A percentile compares a stretch with the other conserved stretches of the same genome.
These are phyloP conservation scores for Strobilomyces dryophilus DNA, from an alignment of 768 basidiomycete species.

Conservation along the genomic window DNA sequence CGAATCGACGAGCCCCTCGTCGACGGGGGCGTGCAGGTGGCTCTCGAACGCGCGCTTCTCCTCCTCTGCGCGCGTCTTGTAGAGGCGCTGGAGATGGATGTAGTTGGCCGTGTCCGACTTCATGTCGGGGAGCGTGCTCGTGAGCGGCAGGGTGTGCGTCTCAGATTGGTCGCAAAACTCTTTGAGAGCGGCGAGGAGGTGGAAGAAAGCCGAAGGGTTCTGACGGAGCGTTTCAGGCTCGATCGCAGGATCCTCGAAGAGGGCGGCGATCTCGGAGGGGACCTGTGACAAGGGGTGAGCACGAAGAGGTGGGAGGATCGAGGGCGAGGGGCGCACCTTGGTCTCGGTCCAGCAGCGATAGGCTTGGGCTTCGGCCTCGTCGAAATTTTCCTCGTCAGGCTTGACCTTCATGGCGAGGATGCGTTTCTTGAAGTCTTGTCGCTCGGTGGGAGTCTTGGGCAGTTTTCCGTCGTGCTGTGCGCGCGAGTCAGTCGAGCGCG, in stretches of 20 bases:
- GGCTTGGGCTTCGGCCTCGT: slow-evolving; percentile 87
- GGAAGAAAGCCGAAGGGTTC: slow-evolving; percentile 67
- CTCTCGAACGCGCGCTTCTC: slow-evolving; percentile 59
- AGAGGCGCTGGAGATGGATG: slow-evolving; percentile 80
- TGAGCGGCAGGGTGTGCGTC: slow-evolving; percentile 71
- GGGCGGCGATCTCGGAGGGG: slow-evolving; percentile 58
- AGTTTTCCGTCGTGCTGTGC: slow-evolving; percentile 61
- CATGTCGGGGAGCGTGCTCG: slow-evolving; percentile 91
- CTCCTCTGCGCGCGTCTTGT: slow-evolving; percentile 69
- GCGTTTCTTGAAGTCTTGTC: slow-evolving; percentile 69
- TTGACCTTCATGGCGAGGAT: slow-evolving; percentile 67
- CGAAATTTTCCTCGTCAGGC: slow-evolving; percentile 94
- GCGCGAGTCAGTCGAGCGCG: not conserved
- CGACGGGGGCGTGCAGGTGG: slow-evolving; percentile 42
- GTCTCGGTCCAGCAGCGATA: slow-evolving; percentile 73
- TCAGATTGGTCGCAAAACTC: slow-evolving; percentile 54
- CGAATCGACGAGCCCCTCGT: slow-evolving; percentile 54
- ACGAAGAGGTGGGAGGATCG: not conserved
- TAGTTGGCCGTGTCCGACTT: slow-evolving; percentile 84
- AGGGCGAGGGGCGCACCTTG: slow-evolving; percentile 27
- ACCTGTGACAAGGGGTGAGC: slow-evolving; percentile 36
- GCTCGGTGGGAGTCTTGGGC: slow-evolving; percentile 54
- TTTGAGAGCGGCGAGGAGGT: slow-evolving; percentile 70
- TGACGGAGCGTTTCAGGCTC: slow-evolving; percentile 36
- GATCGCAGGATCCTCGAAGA: slow-evolving; percentile 63